Conservation (phyloP, 306 rosid species). For the Glycine latifolia region DNA sequence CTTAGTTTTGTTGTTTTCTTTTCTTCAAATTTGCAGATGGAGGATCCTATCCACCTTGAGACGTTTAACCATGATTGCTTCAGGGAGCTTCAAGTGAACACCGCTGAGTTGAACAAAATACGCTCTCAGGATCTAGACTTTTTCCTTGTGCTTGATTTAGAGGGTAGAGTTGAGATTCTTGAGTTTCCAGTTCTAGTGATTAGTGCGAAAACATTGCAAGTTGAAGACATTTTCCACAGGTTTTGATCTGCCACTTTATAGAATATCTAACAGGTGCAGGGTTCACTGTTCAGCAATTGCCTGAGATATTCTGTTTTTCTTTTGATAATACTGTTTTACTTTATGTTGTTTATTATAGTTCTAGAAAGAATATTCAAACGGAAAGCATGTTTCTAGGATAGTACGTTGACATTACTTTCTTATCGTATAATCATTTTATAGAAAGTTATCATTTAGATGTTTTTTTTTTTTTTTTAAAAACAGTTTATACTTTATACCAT, state of each 20-base stretch:
- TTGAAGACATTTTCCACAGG: constrained; percentile 92
- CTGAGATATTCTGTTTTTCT: constrained; percentile 26
- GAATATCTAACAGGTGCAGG: constrained; percentile 32
- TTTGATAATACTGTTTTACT: not conserved
- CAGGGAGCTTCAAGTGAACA: constrained; percentile 70
- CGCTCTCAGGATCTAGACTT: constrained; percentile 70
- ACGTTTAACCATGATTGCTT: constrained; percentile 85
- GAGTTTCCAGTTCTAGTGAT: constrained; percentile 92
- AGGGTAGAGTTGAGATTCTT: constrained; percentile 94
- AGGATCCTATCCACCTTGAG: constrained; percentile 76
- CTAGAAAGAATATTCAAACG: constrained; percentile 13
- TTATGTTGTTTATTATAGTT: constrained; percentile 10
- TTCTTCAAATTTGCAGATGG: constrained; percentile 67
- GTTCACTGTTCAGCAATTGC: constrained; percentile 39
- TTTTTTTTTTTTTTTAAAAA: not conserved
- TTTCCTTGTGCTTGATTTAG: constrained; percentile 96
- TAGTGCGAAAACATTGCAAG: constrained; percentile 73
- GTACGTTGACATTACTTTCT: constrained; percentile 17
- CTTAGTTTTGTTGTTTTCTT: constrained; percentile 16
- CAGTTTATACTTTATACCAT: constrained; percentile 6
- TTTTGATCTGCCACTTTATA: constrained; percentile 53
- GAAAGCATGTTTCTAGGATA: constrained; percentile 4
- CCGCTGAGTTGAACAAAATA: constrained; percentile 51
- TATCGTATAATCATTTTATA: not conserved
- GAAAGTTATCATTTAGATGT: not conserved